Evolutionary conservation across 345 rosid genomes (phyloP).

Genomic region (Populus ilicifolia): DNA sequence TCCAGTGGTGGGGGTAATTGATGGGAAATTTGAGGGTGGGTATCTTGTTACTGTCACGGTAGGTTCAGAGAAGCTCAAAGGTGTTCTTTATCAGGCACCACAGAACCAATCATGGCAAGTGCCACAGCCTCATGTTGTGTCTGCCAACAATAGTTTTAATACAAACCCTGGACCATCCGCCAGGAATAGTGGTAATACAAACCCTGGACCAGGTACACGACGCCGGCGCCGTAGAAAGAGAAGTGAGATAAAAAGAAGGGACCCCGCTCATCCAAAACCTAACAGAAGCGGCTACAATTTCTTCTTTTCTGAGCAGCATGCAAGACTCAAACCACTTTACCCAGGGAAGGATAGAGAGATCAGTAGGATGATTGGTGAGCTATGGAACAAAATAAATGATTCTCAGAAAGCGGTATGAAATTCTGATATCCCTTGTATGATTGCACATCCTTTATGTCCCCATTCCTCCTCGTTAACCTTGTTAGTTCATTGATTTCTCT

Average conservation of each 20-base stretch:
- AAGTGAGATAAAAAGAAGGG: conserved; percentile 81
- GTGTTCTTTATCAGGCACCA: conserved; percentile 68
- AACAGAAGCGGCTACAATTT: conserved; percentile 93
- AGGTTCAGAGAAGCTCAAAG: conserved; percentile 76
- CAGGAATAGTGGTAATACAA: conserved; percentile 23
- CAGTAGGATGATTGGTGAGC: conserved; percentile 88
- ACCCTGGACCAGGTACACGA: conserved; percentile 36
- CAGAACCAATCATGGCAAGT: conserved; percentile 33
- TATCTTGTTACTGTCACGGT: conserved; percentile 77
- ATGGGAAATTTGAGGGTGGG: conserved; percentile 87
- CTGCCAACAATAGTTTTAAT: conserved; percentile 26
- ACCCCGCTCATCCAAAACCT: conserved; percentile 92
- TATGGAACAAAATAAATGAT: conserved; percentile 76
- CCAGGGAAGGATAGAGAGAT: conserved; percentile 97
- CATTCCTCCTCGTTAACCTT: background rate
- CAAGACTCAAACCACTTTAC: conserved; percentile 79
- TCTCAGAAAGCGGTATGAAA: conserved; percentile 54
- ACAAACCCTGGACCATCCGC: conserved; percentile 20
- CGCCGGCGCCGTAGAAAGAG: conserved; percentile 87
- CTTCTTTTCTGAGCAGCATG: conserved; percentile 95
- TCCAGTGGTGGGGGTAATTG: conserved; percentile 73
- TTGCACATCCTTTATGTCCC: background rate
- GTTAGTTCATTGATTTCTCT: background rate
- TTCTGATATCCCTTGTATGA: background rate
- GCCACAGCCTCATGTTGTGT: conserved; percentile 24